Base-by-base conservation (phyloP, 495 filamentous ascomycete genomes). In the Neurospora cerealis region DNA sequence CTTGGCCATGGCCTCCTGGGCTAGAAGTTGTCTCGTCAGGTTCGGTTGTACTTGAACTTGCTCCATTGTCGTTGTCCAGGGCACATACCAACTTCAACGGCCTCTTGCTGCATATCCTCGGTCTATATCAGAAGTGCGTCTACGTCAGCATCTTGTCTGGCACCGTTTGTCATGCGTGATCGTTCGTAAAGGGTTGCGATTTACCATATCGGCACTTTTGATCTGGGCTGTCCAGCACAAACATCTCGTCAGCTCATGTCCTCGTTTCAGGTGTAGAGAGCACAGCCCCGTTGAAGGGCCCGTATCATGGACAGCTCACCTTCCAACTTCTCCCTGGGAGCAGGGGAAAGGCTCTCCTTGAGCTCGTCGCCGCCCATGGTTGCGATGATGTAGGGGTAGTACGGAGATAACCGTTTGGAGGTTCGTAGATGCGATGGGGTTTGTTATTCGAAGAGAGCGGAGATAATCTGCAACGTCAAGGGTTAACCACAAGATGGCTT, bases 171-270 rank as follows among this genome's bases (percentile, higher is more conserved):
- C 69, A 40, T 46, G 41, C 36, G 62, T 41, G 42, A 38, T 73
- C 48, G 69, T 54, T 42, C 70, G 60, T 48, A 10, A 74, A 42
- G 38, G 70, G n/a, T 74, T 66, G 72, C 9, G 73, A 40, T 85
- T 80, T 89, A 98, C 96, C 96, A 99, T 99, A 78, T 99, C 96
- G 70, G 93, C 95, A 71, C 94, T 97, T 86, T 98, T 98, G 81
- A 99, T 90, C 82, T 96, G 93, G 72, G 92, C 96, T 99, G 80
- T 72, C 71, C 62, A 42, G 60, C 71, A 69, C 15, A 21, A 21
- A 62, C 42, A 70, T 32, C 2, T 37, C 24, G 74, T 75, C 46
- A 75, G 74, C 38, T 8, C 3, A 66, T 66, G 24, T 34, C 15
- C 54, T 19, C 8, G 54, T 66, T 66, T 66, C 7, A 66, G 54